Base-by-base conservation (phyloP, 1,139 yeast genomes). In the Yarrowia galli region DNA sequence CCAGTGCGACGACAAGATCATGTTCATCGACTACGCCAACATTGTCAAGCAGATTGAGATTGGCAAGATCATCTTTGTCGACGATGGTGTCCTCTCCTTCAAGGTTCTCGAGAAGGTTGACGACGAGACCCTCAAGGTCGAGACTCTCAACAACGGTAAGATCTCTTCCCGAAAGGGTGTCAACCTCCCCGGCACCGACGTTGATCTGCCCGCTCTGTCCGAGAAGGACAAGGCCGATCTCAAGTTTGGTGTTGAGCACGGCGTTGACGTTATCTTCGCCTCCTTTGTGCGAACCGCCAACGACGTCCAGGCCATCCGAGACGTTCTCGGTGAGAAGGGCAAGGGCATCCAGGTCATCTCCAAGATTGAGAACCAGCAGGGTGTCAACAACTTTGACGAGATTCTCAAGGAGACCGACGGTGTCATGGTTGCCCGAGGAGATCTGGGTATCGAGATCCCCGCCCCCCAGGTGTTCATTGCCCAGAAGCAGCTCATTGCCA, bases 401-500 rank as follows among this genome's bases (percentile, higher is more conserved):
- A 95, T 95, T 78, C 88, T 95, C 80, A 81, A 80, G 76, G 97
- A 89, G 81, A 95, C 99, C 72, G 99, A 96, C 80, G 99, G 98
- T 86, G 98, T 95, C 79, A 95, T 95, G 99, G 98, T 95, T 79
- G 99, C 99, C 77, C 89, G 99, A 84, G 99, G 99, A 86, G 99
- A 96, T 81, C 87, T 95, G 79, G 99, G 99, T 86, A 95, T 95
- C 78, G 99, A 95, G 85, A 95, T 95, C 78, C 99, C 99, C 74
- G 98, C 99, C 74, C 96, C 98, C 73, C 97, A 93, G 85, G 99
- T 95, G 72, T 92, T 95, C 80, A 95, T 96, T 77, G 98, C 93
- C 75, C 99, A 95, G 85, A 95, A 96, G 87, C 97, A 93, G 85
- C 86, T 95, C 84, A 95, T 95, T 81, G 98, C 99, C 78, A 95